These are phyloP conservation scores for Trypanosoma avium DNA, from an alignment of 208 protist genomes.

Conservation along the genomic window DNA sequence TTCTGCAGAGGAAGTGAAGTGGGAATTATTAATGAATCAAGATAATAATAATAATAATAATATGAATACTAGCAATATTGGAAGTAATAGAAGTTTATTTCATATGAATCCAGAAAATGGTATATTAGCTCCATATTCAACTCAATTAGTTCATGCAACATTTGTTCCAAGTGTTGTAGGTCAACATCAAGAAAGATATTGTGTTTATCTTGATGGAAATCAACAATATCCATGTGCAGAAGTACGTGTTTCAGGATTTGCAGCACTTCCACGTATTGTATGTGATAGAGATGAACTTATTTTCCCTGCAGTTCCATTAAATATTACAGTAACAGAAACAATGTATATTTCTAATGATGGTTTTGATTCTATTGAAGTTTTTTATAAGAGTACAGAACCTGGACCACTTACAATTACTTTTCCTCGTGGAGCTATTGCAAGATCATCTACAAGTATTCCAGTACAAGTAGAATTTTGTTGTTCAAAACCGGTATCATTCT, in stretches of 20 bases:
- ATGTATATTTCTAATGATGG: slow-evolving; percentile 91
- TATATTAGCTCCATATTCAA: slow-evolving; percentile 40
- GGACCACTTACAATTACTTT: slow-evolving; percentile 81
- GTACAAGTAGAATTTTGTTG: slow-evolving; percentile 72
- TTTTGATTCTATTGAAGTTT: slow-evolving; percentile 89
- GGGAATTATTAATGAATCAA: slow-evolving; percentile 16
- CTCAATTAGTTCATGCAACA: slow-evolving; percentile 57
- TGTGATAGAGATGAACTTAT: slow-evolving; percentile 78
- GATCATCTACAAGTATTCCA: slow-evolving; percentile 29
- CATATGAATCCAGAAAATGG: slow-evolving; percentile 61
- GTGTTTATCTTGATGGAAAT: slow-evolving; percentile 61
- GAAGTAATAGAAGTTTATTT: slow-evolving; percentile 39
- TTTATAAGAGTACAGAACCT: slow-evolving; percentile 61
- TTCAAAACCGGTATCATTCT: slow-evolving; percentile 76
- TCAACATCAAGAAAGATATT: slow-evolving; percentile 30
- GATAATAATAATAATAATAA: not conserved
- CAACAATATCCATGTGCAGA: slow-evolving; percentile 45
- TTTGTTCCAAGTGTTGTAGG: slow-evolving; percentile 61
- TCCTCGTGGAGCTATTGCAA: slow-evolving; percentile 55
- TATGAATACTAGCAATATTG: not conserved
- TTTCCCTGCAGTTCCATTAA: slow-evolving; percentile 89
- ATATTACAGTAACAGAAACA: slow-evolving; percentile 52
- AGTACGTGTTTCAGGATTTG: slow-evolving; percentile 56
- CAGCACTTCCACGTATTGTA: slow-evolving; percentile 71
- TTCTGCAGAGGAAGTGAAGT: slow-evolving; percentile 20